Base-by-base conservation (phyloP, 176 grass and related monocot species). In the Oryza meyeriana region DNA sequence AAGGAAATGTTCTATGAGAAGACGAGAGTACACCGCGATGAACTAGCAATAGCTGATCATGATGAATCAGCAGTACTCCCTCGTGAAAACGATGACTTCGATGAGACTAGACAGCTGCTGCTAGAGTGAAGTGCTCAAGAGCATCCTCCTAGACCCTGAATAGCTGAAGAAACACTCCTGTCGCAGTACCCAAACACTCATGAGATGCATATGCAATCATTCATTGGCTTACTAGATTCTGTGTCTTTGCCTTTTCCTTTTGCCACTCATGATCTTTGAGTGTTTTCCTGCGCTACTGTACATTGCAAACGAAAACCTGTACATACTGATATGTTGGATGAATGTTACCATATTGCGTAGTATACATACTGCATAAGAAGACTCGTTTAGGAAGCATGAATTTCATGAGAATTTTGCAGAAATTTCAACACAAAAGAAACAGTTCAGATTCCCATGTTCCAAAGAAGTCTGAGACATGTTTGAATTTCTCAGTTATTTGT, bases 1-100 rank as follows among this genome's bases (percentile, higher is more conserved):
- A 95, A 95, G 79, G 90, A 89, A 71, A 71, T 72, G 50, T 98
- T 89, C 42, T 95, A 88, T 48, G 73, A 90, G 70, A 90, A 84
- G 75, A 95, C 90, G 31, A 92, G 95, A 65, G 85, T 95, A 64
- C 75, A 9, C 26, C 64, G 24, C 8, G 48, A 89, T 64, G 81
- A 89, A 44, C 55, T 84, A 24, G 31, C 40, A 0, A 38, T 58
- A 31, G 44, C 72, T n/a, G 77, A 42, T 26, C 40, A 71, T 5
- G 52, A 85, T 3, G 82, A 85, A 81, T 33, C 77, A 64, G 82
- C 39, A 64, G 82, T 27, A 22, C 58, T 71, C 3, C 26, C 14
- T 41, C 14, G 61, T 28, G 81, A 76, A 18, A 61, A 75, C 8
- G 92, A 79, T 11, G 86, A 16, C 28, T 90, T 91, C 72, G 82